A percentile compares a stretch with the other conserved stretches of the same genome.
phyloP scores from a whole-genome alignment of 2,329 filamentous ascomycete species.

The Coniochaeta hoffmannii region DNA sequence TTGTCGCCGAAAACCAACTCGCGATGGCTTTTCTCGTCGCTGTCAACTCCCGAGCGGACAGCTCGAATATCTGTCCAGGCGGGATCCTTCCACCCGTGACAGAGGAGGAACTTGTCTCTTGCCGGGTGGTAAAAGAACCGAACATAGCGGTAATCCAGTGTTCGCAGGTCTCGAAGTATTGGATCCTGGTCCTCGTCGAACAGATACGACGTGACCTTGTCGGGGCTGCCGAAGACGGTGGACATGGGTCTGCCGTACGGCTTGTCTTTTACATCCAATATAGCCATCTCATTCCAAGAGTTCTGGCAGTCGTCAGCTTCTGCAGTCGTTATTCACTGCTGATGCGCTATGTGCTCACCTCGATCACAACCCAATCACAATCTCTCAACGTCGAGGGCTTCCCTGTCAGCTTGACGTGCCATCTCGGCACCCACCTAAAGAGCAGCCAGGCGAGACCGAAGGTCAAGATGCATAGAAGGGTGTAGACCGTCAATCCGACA shows the following conservation, averaged over 20 bases:
- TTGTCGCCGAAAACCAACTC: constrained; percentile 86
- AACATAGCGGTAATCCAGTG: constrained; percentile 88
- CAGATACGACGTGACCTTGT: constrained; percentile 48
- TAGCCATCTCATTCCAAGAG: constrained; percentile 87
- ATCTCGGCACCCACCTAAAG: constrained; percentile 82
- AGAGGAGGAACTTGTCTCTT: constrained; percentile 81
- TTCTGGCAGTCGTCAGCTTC: constrained; percentile 44
- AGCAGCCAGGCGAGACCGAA: constrained; percentile 75
- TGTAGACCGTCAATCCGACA: constrained; percentile 62
- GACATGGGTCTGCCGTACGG: constrained; percentile 48
- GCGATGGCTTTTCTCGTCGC: constrained; percentile 76
- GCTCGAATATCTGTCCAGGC: constrained; percentile 71
- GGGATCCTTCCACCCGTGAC: constrained; percentile 90
- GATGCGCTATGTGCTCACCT: constrained; percentile 30
- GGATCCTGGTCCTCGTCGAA: constrained; percentile 69
- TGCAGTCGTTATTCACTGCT: neutral
- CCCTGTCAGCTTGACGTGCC: constrained; percentile 73
- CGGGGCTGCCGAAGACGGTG: constrained; percentile 59
- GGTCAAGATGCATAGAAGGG: constrained; percentile 62
- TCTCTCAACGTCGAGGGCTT: constrained; percentile 59
- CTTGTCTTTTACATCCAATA: constrained; percentile 58
- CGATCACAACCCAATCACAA: constrained; percentile 87
- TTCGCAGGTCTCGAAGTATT: constrained; percentile 65
- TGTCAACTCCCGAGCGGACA: constrained; percentile 74
- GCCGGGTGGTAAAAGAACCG: constrained; percentile 85